Evolutionary conservation across 106 monocot species (phyloP), one percentile per base, ranked within the genome.

Genomic region (Dactylorhiza incarnata): DNA sequence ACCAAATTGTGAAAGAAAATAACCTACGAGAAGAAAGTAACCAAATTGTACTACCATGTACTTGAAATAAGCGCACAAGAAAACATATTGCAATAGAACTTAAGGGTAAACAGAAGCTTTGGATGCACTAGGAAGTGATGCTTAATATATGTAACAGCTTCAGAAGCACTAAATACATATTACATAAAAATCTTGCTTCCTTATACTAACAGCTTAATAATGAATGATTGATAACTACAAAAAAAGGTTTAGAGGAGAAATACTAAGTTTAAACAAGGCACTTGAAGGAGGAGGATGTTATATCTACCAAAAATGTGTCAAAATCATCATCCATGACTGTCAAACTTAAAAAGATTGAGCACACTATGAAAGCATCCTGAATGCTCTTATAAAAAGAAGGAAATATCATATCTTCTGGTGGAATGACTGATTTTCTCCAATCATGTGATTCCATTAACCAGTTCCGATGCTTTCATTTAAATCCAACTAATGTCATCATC

Each of bases 301-400:
- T 29, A 20, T 70, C 70, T 81, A 75, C 76, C 69, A 76, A 56
- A 71, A 81, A 71, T 71, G 70, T 48, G 13, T 56, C 51, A 81
- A 48, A 15, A 70, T 29, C 54, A 80, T 48, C 50, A 29, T 43
- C 52, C 52, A 65, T 70, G 22, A 47, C 45, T 17, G 1, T 78
- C 29, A 66, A 66, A 26, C 37, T 37, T 67, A 5, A 51, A 23
- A 79, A 79, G 19, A 19, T 68, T 51, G 19, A 0, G 23, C 7
- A 29, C 17, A 16, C 53, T 22, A 73, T 5, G 11, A 6, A 26
- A 55, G 68, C 10, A 68, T 8, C 6, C 22, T 62, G 44, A 19
- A 7, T 19, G 22, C 70, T 0, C 45, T 9, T 14, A 47, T 63
- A 8, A 44, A 75, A 46, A 8, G 6, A 71, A 61, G 65, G 51